These are phyloP conservation scores for Eudorina sp. DNA, from an alignment of 139 green algal species.

Conservation along the genomic window DNA sequence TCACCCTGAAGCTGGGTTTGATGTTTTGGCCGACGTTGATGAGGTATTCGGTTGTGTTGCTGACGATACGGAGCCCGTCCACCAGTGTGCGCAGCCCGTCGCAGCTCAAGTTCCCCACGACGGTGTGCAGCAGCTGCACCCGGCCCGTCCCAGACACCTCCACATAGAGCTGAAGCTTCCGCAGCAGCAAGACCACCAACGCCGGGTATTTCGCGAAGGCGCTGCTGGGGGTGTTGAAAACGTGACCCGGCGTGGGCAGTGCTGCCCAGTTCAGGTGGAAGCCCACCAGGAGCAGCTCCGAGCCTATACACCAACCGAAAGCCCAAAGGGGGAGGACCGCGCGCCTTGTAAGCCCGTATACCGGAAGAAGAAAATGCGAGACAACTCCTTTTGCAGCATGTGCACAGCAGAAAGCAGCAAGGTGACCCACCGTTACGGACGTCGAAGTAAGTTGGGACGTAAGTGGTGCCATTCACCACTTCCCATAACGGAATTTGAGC, in stretches of 20 bases:
- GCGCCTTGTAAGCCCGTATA: no score
- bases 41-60: not conserved
- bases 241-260: not conserved
- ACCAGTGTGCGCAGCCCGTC: not conserved
- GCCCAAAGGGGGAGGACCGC: no score
- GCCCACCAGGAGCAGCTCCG: not conserved
- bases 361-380: no score
- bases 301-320: no score
- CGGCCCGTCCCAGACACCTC: not conserved
- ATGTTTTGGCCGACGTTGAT: not conserved
- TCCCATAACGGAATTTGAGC: conserved; percentile 23
- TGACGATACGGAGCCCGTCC: not conserved
- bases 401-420: no score
- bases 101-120: not conserved
- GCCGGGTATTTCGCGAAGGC: not conserved
- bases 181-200: not conserved
- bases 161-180: not conserved
- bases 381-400: no score
- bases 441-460: not conserved
- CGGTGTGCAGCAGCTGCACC: conserved; percentile 19
- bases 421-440: not conserved
- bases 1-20: conserved; percentile 4
- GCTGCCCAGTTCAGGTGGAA: conserved; percentile 9
- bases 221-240: not conserved
- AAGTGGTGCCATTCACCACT: not conserved